These are phyloP conservation scores for Cadophora gregata DNA, from an alignment of 2,329 filamentous ascomycete genomes.

Conservation along the genomic window DNA sequence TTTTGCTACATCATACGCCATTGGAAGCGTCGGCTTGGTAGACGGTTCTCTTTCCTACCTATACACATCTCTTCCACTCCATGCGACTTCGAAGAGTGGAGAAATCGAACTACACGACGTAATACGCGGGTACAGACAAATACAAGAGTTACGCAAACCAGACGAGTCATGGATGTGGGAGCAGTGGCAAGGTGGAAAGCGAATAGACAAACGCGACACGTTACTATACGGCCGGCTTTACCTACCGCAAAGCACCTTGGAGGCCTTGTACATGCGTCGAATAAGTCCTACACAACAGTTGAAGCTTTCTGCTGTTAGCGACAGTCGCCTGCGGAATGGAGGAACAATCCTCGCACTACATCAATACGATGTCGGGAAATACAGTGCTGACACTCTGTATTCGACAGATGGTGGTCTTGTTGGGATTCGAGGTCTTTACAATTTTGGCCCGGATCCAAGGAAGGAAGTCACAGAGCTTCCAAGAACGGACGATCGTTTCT, in stretches of 20 bases:
- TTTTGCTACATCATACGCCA: constrained; percentile 92
- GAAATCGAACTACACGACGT: constrained; percentile 78
- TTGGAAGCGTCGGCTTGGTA: constrained; percentile 87
- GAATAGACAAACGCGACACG: constrained; percentile 58
- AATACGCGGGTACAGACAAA: constrained; percentile 81
- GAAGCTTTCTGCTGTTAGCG: constrained; percentile 79
- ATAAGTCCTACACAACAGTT: constrained; percentile 80
- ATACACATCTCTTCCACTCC: constrained; percentile 84
- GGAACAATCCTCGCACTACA: constrained; percentile 76
- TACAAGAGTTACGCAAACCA: constrained; percentile 67
- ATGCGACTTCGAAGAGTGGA: constrained; percentile 71
- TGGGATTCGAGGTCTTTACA: constrained; percentile 88
- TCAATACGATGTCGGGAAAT: constrained; percentile 86
- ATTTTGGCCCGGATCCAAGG: constrained; percentile 68
- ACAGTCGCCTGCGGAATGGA: constrained; percentile 72
- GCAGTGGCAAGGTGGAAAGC: constrained; percentile 56
- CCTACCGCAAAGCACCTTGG: constrained; percentile 82
- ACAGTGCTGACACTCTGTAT: constrained; percentile 86
- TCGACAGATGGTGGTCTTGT: constrained; percentile 91
- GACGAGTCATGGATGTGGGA: constrained; percentile 59
- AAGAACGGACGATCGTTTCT: constrained; percentile 61
- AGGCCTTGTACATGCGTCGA: constrained; percentile 82
- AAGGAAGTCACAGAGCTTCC: constrained; percentile 36
- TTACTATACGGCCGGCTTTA: constrained; percentile 81
- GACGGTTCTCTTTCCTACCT: constrained; percentile 98